Base-by-base conservation (phyloP, 345 rosid genomes). In the Arabis hirsuta region DNA sequence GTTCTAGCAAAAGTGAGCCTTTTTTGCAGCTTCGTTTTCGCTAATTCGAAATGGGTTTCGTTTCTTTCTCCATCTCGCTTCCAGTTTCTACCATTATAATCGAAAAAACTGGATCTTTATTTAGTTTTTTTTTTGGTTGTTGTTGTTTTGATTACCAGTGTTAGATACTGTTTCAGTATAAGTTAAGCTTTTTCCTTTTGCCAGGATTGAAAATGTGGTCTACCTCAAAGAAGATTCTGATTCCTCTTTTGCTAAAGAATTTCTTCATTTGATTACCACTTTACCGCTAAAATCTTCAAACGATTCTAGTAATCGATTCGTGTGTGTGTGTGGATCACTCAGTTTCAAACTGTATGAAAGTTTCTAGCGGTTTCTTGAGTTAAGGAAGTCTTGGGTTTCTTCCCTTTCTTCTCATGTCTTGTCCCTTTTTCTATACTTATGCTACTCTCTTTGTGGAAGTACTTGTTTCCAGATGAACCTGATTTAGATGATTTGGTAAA, bases 211-310 rank as follows among this genome's bases (percentile, higher is more conserved):
- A 38, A 36, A 46, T 16, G 41, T 55, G 34, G 44, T 48, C 65
- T 12, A 45, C 39, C 45, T 62, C 56, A 34, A 36, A 26, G 13
- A 31, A 26, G 44, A 73, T 56, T 65, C 71, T 41, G 62, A 36
- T 72, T 72, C 46, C 55, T 45, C 55, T 54, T 69, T 27, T 55
- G 14, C 20, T 4, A 20, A 12, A 4, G 7, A 12, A 7, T 51
- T 54, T 69, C 38, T 56, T 31, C 55, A 5, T 45, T 22, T 69
- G 72, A 55, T 16, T 63, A 16, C 27, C 12, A 14, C 14, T 47
- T 63, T 36, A 54, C 46, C 9, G 32, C 27, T 36, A 48, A 64
- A 36, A 9, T 39, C 14, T 31, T 41, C 19, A 27, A 14, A 1
- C 16, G 27, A 26, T 51, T 51, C 31, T 32, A 12, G 45, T 32